Conservation (phyloP, 176 grass and related monocot genomes). For the Oryza nivara region DNA sequence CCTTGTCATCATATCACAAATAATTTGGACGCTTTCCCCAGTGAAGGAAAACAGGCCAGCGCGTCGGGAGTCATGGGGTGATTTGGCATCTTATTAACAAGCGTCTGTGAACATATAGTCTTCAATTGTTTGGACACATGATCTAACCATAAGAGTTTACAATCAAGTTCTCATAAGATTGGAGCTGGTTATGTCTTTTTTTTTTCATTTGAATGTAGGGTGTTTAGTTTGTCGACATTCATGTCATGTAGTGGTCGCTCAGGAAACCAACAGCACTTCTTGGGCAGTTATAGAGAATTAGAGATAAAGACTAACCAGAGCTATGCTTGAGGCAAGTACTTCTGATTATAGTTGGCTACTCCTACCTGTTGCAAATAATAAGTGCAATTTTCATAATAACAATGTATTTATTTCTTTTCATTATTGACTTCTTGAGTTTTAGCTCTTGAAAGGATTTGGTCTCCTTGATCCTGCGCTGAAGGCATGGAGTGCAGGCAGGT, state of each 20-base stretch:
- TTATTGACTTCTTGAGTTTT: neutral
- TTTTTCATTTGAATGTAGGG: neutral
- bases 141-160: neutral
- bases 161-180: neutral
- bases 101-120: neutral
- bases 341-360: neutral
- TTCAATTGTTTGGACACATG: neutral
- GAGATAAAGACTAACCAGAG: neutral
- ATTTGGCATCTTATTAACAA: neutral
- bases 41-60: neutral
- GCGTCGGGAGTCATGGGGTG: neutral
- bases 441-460: neutral
- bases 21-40: neutral
- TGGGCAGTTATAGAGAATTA: neutral
- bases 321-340: neutral
- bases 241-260: slow-evolving; percentile 1
- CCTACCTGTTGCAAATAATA: neutral
- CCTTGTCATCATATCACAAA: neutral
- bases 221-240: slow-evolving; percentile 11
- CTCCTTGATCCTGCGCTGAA: neutral
- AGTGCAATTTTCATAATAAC: neutral
- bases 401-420: neutral
- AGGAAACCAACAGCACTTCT: neutral
- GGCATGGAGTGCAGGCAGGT: neutral
- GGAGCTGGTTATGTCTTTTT: neutral